Percentiles rank a stretch among this genome's conserved stretches.
Conservation (phyloP, 345 rosid species). For the Lumnitzera racemosa region DNA sequence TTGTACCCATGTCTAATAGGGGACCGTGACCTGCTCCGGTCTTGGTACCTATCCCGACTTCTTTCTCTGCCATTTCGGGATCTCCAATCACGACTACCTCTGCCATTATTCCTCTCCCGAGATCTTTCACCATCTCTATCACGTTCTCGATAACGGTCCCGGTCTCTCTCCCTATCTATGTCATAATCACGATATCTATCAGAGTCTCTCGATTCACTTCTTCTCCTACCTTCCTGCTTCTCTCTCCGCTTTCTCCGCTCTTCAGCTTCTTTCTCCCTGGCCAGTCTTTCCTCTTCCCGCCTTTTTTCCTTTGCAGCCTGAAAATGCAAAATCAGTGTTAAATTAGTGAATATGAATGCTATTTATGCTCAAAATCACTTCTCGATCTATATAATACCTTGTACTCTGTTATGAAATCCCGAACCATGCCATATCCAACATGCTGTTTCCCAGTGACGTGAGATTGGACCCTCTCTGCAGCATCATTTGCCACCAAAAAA, state of each 20-base stretch:
- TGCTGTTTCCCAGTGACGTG: conserved; percentile 96
- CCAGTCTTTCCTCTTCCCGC: conserved; percentile 70
- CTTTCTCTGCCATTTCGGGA: conserved; percentile 66
- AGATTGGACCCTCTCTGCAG: conserved; percentile 93
- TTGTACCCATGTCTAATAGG: conserved; percentile 68
- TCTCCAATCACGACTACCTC: conserved; percentile 59
- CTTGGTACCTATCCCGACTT: conserved; percentile 45
- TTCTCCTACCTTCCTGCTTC: conserved; percentile 49
- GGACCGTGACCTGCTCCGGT: conserved; percentile 77
- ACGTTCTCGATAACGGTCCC: conserved; percentile 49
- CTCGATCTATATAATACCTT: conserved; percentile 38
- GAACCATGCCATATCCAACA: conserved; percentile 94
- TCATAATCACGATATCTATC: conserved; percentile 43
- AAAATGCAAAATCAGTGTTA: conserved; percentile 15
- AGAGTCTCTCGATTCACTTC: conserved; percentile 69
- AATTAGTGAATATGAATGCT: conserved; percentile 2
- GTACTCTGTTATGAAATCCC: conserved; percentile 74
- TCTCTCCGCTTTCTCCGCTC: conserved; percentile 67
- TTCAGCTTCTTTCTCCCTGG: conserved; percentile 80
- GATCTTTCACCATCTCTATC: conserved; percentile 53
- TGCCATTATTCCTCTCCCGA: conserved; percentile 45
- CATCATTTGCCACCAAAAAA: conserved; percentile 95
- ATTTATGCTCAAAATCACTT: conserved; percentile 8
- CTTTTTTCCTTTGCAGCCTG: conserved; percentile 84
- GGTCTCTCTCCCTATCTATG: conserved; percentile 37